Conservation (phyloP, 2,329 filamentous ascomycete species). For the Colletotrichum sp. region DNA sequence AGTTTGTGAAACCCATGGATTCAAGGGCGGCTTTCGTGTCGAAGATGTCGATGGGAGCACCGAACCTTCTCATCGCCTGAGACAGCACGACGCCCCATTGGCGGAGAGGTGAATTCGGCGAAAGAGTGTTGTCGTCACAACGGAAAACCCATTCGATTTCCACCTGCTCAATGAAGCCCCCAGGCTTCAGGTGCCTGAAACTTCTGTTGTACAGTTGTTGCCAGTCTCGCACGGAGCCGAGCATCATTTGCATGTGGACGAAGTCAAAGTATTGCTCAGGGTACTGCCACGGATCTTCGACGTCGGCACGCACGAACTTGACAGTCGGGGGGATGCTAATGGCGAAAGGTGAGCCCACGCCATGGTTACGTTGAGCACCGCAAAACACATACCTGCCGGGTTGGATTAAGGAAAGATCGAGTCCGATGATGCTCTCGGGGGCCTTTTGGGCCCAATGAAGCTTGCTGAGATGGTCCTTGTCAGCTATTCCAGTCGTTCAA, state of each 20-base stretch:
- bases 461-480: not conserved
- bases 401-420: conserved; percentile 46
- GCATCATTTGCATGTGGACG: conserved; percentile 81
- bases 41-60: conserved; percentile 68
- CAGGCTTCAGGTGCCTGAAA: conserved; percentile 70
- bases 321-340: conserved; percentile 73
- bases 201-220: conserved; percentile 71
- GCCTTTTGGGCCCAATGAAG: conserved; percentile 11
- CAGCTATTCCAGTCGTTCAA: not conserved
- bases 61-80: conserved; percentile 69
- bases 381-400: conserved; percentile 46
- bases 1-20: conserved; percentile 78
- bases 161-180: conserved; percentile 83
- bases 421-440: conserved; percentile 36
- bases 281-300: conserved; percentile 74
- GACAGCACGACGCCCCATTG: conserved; percentile 75
- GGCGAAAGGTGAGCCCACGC: not conserved
- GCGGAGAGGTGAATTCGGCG: conserved; percentile 60
- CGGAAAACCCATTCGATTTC: conserved; percentile 85
- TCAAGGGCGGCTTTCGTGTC: conserved; percentile 59
- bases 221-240: conserved; percentile 82
- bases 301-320: conserved; percentile 74
- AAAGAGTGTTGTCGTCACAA: conserved; percentile 70
- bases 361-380: not conserved
- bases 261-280: conserved; percentile 71